Evolutionary conservation across 306 rosid species (phyloP).

Genomic region (Sechiopsis laciniata): DNA sequence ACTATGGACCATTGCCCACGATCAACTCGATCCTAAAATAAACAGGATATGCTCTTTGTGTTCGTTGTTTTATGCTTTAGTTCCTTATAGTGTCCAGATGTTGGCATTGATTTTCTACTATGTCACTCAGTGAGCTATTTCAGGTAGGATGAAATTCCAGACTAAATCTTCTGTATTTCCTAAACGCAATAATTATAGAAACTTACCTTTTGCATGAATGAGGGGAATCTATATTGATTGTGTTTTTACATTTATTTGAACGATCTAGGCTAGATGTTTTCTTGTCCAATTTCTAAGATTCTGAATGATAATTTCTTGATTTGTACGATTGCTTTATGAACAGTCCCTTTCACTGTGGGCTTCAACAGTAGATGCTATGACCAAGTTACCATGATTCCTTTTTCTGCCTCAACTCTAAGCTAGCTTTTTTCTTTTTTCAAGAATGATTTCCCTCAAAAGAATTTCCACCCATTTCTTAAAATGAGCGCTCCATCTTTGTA

Average conservation of each 20-base stretch:
- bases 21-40: background rate
- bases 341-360: background rate
- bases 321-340: background rate
- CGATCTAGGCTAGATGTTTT: background rate
- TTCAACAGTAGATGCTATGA: background rate
- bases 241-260: background rate
- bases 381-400: background rate
- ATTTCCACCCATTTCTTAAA: background rate
- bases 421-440: background rate
- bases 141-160: background rate
- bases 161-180: background rate
- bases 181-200: background rate
- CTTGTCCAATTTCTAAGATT: background rate
- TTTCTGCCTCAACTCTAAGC: background rate
- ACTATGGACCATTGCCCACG: background rate
- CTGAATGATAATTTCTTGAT: background rate
- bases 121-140: background rate
- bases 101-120: background rate
- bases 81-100: background rate
- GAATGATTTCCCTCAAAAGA: conserved; percentile 8
- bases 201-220: background rate
- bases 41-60: background rate
- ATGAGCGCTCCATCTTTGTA: background rate
- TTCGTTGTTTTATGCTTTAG: background rate
- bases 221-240: background rate